Percentiles rank a stretch among this genome's conserved stretches.
Evolutionary conservation across 140 eudicot species (phyloP).

Genomic region (Flaveria floridana): DNA sequence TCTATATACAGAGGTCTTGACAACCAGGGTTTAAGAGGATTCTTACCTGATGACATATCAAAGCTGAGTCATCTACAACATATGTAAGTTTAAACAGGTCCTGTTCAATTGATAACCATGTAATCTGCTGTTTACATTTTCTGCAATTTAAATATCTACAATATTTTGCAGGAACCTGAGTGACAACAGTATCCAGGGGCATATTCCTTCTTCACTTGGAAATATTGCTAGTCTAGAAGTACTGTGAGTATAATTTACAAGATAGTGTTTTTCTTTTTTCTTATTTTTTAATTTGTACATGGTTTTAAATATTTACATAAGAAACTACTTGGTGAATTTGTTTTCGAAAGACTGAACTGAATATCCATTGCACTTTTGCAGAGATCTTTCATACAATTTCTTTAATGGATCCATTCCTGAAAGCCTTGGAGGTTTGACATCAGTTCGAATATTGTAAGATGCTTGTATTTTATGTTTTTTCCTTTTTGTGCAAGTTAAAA

Average conservation of each 20-base stretch:
- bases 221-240: constrained; percentile 56
- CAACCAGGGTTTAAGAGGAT: constrained; percentile 88
- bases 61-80: constrained; percentile 68
- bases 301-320: not conserved
- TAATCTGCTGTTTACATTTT: no score
- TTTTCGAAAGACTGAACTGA: constrained; percentile 18
- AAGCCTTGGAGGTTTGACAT: constrained; percentile 78
- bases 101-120: not conserved
- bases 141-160: not conserved
- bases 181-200: constrained; percentile 80
- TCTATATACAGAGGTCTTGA: constrained; percentile 66
- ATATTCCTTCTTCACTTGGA: constrained; percentile 80
- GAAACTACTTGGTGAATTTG: not conserved
- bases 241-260: constrained; percentile 52
- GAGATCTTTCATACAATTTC: constrained; percentile 90
- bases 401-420: constrained; percentile 93
- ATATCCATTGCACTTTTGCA: constrained; percentile 32
- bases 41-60: constrained; percentile 70
- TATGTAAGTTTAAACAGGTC: constrained; percentile 56
- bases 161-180: constrained; percentile 73
- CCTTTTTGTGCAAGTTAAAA: not conserved
- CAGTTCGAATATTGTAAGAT: constrained; percentile 75
- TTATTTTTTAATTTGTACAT: not conserved
- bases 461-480: not conserved
- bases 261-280: not conserved